These are phyloP conservation scores for Erodium trifolium DNA, from an alignment of 441 rosid species.

Conservation along the genomic window DNA sequence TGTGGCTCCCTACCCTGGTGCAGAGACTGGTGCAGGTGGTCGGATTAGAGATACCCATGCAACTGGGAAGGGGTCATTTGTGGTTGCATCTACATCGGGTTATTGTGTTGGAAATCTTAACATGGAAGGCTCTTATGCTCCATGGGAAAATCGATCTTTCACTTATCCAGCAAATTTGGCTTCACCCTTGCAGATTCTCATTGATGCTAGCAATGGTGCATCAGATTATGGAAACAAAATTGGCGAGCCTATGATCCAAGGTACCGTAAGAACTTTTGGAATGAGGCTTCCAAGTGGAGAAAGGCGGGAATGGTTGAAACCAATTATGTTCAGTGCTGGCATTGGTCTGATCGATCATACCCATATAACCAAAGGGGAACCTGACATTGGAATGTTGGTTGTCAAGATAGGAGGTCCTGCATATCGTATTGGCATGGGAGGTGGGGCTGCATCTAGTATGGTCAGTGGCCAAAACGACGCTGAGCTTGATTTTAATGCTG, in stretches of 20 bases:
- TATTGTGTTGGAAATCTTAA: constrained; percentile 81
- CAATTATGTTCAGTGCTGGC: constrained; percentile 93
- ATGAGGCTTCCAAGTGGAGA: constrained; percentile 93
- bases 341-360: constrained; percentile 88
- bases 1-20: constrained; percentile 97
- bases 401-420: constrained; percentile 99
- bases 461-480: constrained; percentile 94
- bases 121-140: constrained; percentile 73
- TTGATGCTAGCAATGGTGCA: constrained; percentile 91
- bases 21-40: constrained; percentile 97
- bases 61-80: constrained; percentile 88
- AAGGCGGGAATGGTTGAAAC: constrained; percentile 94
- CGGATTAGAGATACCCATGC: constrained; percentile 97
- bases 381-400: constrained; percentile 84
- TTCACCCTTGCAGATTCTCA: constrained; percentile 79
- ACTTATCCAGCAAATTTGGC: constrained; percentile 74
- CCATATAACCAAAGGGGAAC: constrained; percentile 76
- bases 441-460: constrained; percentile 78
- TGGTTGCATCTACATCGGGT: constrained; percentile 82
- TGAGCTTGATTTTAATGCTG: constrained; percentile 95
- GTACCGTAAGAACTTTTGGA: constrained; percentile 79
- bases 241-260: constrained; percentile 93
- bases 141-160: constrained; percentile 83
- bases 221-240: constrained; percentile 94
- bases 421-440: constrained; percentile 35